Base-by-base conservation (phyloP, 179 eudicot species). In the Silene vulgaris region DNA sequence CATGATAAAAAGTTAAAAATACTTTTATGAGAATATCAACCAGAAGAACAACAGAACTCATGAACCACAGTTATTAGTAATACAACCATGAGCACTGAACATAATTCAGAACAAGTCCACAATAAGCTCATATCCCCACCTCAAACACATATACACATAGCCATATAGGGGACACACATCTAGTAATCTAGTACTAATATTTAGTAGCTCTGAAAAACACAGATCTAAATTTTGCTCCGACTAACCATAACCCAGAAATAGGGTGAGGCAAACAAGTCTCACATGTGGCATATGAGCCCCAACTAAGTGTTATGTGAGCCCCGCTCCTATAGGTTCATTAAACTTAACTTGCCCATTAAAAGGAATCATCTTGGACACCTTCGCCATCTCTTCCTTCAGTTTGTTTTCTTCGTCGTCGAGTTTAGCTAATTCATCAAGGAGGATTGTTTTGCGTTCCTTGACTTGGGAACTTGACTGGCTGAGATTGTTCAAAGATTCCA, bases 251-350 rank as follows among this genome's bases (percentile, higher is more conserved):
- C 11, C n/a, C 5, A n/a, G 45, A 48, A 21, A 70, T 26, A 19
- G 30, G 29, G 17, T 17, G 59, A 43, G 3, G 73, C 9, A 45
- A 69, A 69, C 30, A 48, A 43, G 8, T 13, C 8, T 8, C 52
- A 30, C 3, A 5, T 9, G 12, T 5, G 12, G 12, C 8, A 48
- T 1, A 48, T 48, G 57, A 0, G 54, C 4, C 16, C 14, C 54
- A 48, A 13, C 14, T 2, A 0, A 48, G 6, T 48, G 56, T 73
- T 7, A 61, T 20, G 68, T 61, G 17, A 73, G 3, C n/a, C 72
- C 72, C 13, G 2, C 8, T n/a, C 64, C 77, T 52, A 75, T 8
- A 32, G 64, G 63, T 19, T 75, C 43, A 7, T 76, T 70, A n/a
- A 69, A 30, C 37, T 60, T 71, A 13, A 70, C 62, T 14, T 43